Evolutionary conservation across 208 protist species (phyloP), one percentile per base, ranked within the genome.

Genomic region (Acanthamoeba triangularis): DNA sequence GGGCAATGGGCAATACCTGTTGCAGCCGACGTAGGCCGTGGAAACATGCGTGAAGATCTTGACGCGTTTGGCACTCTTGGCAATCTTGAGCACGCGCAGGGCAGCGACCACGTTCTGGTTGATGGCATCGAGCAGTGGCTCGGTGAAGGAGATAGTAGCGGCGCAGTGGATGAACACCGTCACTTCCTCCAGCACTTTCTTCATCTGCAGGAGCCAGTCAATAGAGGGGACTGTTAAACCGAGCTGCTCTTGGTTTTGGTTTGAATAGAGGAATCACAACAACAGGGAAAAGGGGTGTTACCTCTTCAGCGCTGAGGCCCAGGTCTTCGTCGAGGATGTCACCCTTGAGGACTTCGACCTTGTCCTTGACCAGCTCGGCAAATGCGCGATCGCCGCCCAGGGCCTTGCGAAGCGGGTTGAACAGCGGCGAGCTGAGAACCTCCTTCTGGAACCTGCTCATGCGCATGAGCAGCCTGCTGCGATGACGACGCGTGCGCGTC

Each of bases 111-210:
- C 90, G 84, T 97, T 97, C 10, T 93, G 93, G 47, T 84, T 69
- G 54, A 96, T 96, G 8, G 96, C 96, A 14, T 95, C 95, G 25
- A 96, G 95, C 0, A 97, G 52, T 80, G 94, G 90, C 52, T 97
- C 96, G 35, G 85, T 94, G 52, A 97, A 97, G 85, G 94, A 93
- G 44, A 97, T 96, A 0, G 95, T 95, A 8, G 96, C 96, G 25
- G 96, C 96, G 54, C 94, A 96, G 90, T 97, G 96, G 25, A 97
- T 90, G 52, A 96, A 93, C 2, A 96, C 59, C 49, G 95, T 96
- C 3, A 93, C 76, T 33, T 84, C 30, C 5, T 96, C 94, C 13
- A 78, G 30, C 14, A 97, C 44, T 3, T 14, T 59, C 47, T n/a
- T 41, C 74, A 82, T 41, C 74, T 69, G 23, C 74, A 84, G 74